Evolutionary conservation across 2,329 filamentous ascomycete genomes (phyloP).

Genomic region (Fusarium xyrophilum): DNA sequence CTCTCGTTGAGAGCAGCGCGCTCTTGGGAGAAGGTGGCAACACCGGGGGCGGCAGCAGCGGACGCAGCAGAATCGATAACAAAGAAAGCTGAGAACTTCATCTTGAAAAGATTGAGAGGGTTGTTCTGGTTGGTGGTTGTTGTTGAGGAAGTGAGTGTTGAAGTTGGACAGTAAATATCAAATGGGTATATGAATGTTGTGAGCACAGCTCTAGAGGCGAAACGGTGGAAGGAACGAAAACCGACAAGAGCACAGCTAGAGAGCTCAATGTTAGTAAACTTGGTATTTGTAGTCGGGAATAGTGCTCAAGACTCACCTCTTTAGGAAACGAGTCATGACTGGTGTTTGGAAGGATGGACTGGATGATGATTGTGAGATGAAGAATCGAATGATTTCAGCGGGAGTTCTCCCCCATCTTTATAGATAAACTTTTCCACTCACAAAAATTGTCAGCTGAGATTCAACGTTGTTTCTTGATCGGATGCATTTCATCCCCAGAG

Average conservation of each 20-base stretch:
- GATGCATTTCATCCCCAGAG: conserved; percentile 5
- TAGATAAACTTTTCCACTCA: background rate
- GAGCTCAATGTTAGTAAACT: background rate
- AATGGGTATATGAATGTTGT: conserved; percentile 13
- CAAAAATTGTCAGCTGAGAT: background rate
- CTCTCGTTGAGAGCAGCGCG: conserved; percentile 20
- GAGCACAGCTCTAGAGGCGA: conserved; percentile 36
- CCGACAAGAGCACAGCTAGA: conserved; percentile 31
- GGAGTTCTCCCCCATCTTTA: conserved; percentile 8
- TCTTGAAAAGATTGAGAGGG: conserved; percentile 47
- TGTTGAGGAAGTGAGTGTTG: background rate
- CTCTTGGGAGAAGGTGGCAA: conserved; percentile 36
- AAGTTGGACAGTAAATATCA: conserved; percentile 13
- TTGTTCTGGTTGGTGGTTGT: background rate
- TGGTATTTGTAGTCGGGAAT: background rate
- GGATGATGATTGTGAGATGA: conserved; percentile 3
- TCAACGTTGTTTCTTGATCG: background rate
- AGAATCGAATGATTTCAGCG: background rate
- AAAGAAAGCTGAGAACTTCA: conserved; percentile 58
- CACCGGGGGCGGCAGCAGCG: conserved; percentile 53
- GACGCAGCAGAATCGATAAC: conserved; percentile 54
- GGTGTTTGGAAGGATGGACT: conserved; percentile 19
- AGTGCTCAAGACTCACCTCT: conserved; percentile 16
- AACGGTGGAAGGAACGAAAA: conserved; percentile 26
- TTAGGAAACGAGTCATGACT: conserved; percentile 36